These are phyloP conservation scores for Trametes maxima DNA, from an alignment of 768 basidiomycete species.

Conservation along the genomic window DNA sequence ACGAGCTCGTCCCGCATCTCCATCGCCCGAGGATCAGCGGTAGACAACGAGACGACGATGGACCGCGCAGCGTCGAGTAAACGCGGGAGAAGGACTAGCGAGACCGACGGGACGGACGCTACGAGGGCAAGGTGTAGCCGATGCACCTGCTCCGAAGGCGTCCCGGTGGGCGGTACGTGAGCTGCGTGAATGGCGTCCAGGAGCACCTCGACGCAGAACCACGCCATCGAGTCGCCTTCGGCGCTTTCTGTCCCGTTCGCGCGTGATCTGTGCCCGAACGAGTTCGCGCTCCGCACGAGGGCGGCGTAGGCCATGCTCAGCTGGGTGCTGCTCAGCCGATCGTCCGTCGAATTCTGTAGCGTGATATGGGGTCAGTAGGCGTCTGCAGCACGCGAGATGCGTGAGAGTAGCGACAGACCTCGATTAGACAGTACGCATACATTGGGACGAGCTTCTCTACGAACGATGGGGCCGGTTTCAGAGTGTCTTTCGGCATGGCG, in stretches of 20 bases:
- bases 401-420: slow-evolving; percentile 44
- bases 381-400: not conserved
- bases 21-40: not conserved
- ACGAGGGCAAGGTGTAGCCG: slow-evolving; percentile 67
- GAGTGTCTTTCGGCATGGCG: slow-evolving; percentile 11
- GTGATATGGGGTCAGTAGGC: no score
- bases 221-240: slow-evolving; percentile 51
- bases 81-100: slow-evolving; percentile 55
- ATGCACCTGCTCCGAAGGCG: slow-evolving; percentile 40
- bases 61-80: slow-evolving; percentile 50
- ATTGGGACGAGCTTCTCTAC: slow-evolving; percentile 68
- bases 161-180: not conserved
- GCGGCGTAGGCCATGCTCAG: slow-evolving; percentile 76
- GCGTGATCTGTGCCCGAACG: slow-evolving; percentile 34
- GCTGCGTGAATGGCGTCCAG: slow-evolving; percentile 45
- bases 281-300: slow-evolving; percentile 62
- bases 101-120: slow-evolving; percentile 64
- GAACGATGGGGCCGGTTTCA: slow-evolving; percentile 33
- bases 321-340: slow-evolving; percentile 62
- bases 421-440: slow-evolving; percentile 70
- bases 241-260: not conserved
- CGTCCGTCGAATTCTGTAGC: slow-evolving; percentile 62
- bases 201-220: slow-evolving; percentile 66
- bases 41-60: slow-evolving; percentile 2
- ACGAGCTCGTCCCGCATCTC: slow-evolving; percentile 47